Base-by-base conservation (phyloP, 768 basidiomycete species). In the Hemileccinum impolitum region DNA sequence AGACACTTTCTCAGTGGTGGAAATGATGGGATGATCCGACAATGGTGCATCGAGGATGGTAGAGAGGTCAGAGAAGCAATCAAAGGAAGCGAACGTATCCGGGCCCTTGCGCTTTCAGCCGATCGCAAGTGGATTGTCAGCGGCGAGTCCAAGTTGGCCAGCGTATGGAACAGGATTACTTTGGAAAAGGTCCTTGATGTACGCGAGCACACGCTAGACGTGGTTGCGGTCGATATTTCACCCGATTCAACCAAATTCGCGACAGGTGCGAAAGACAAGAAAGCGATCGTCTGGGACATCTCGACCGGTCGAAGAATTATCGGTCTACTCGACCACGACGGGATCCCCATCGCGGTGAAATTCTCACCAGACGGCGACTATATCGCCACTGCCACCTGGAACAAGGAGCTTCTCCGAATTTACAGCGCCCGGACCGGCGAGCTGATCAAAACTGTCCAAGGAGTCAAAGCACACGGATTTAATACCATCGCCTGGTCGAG, bases 321-420 rank as follows among this genome's bases (percentile, higher is more conserved):
- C 11, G 52, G 52, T 25, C 54, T 52, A 6, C 45, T 56, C 17
- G 7, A 50, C 15, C 52, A 56, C 30, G 34, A 44, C 10, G 28
- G 21, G 14, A 26, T 34, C 3, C 38, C 54, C 3, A 30, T 14
- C 2, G 30, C 42, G 0, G 45, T 44, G 18, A 40, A 28, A 23
- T 56, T 56, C 39, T 56, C 52, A 12, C 48, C 52, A 0, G 30
- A 44, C 10, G 45, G 48, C 1, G 23, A 28, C 14, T 28, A 4
- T 6, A 19, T 56, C 5, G 42, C 37, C 10, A 56, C 45, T 26
- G 19, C 45, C 3, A 32, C 45, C 2, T 47, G 37, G 28, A 28
- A 26, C 14, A 18, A 15, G 6, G 37, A 47, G 10, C 9, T 19
- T 6, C 32, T 39, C 38, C 26, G 45, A n/a, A 19, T 47, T 6